Base-by-base conservation (phyloP, 1,284 basidiomycete genomes). In the Mycosarcoma mackinlayi region DNA sequence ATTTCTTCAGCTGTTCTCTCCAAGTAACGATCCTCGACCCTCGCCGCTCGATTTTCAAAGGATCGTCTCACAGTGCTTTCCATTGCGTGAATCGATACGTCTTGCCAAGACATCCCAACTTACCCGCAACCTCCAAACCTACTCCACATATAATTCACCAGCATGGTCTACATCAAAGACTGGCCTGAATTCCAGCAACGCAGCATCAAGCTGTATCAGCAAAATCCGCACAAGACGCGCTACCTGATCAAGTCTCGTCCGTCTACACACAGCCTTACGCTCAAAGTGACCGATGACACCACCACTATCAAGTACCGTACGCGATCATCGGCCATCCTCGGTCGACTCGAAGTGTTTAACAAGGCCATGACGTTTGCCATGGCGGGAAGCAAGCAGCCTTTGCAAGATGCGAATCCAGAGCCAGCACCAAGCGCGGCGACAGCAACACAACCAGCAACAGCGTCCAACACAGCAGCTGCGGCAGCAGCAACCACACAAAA, bases 261-360 rank as follows among this genome's bases (percentile, higher is more conserved):
- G 1, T 55, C 68, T 4, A 57, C 52, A 13, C 60, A 63, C 46
- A 75, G 72, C 49, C 54, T 78, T 11, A 71, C 66, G 19, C 67
- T 78, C 56, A 78, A 78, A 49, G 76, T 78, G 23, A 78, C 76
- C n/a, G 62, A 78, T 50, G 75, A 78, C 35, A 49, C 50, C 23
- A 78, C 62, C 30, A 71, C 67, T 19, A 86, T 96, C 79, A 95
- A 94, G 84, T 97, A 94, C 86, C 92, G 93, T 83, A 94, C 94
- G 1, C 89, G 90, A 75, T 94, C 92, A 1, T 92, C 92, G 41
- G 90, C 94, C 80, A 93, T 93, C 84, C 88, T 97, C 70, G 94
- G 95, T 85, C 90, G 94, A 71, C 95, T 97, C 84, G 94, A 97
- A 84, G 87, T 90, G 5, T 87, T 97, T 72, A 96, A 94, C 82